Percentiles rank a stretch among this genome's conserved stretches.
Conservation (phyloP, 2,329 filamentous ascomycete genomes). For the Claviceps humidiphila region DNA sequence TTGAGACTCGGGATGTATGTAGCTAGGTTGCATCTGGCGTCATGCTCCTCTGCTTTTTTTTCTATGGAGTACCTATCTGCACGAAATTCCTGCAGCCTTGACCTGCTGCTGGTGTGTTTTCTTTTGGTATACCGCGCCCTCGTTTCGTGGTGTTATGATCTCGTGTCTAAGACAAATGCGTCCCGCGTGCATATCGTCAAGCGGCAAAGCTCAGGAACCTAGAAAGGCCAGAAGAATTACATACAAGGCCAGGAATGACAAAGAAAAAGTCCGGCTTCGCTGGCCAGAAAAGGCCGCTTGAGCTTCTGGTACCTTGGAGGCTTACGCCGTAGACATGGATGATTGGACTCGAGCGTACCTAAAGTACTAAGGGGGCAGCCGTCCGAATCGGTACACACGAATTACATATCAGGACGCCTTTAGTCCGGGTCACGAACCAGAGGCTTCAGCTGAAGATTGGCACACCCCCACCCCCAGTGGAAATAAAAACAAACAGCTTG, state of each 20-base stretch:
- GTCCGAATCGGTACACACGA: not conserved
- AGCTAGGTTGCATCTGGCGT: not conserved
- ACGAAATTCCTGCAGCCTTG: too few species aligned
- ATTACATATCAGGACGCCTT: too few species aligned
- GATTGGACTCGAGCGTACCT: not conserved
- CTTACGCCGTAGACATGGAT: too few species aligned
- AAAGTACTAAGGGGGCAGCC: not conserved
- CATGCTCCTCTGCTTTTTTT: not conserved
- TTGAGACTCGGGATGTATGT: not conserved
- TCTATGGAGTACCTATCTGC: not conserved
- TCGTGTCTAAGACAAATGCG: conserved; percentile 1
- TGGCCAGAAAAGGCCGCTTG: too few species aligned
- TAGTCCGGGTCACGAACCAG: too few species aligned
- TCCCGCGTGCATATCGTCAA: not conserved
- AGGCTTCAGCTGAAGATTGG: too few species aligned
- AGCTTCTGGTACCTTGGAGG: too few species aligned
- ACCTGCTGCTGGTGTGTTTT: not conserved
- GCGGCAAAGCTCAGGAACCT: not conserved
- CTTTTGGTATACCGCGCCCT: not conserved
- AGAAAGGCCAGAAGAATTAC: not conserved
- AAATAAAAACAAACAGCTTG: too few species aligned
- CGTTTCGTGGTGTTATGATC: not conserved
- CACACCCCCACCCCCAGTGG: too few species aligned
- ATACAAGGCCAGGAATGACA: not conserved
- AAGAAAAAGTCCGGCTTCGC: not conserved